A percentile compares a stretch with the other conserved stretches of the same genome.
These are phyloP conservation scores for Paramecium pentaurelia DNA, from an alignment of 73 alveolate species.

Conservation along the genomic window DNA sequence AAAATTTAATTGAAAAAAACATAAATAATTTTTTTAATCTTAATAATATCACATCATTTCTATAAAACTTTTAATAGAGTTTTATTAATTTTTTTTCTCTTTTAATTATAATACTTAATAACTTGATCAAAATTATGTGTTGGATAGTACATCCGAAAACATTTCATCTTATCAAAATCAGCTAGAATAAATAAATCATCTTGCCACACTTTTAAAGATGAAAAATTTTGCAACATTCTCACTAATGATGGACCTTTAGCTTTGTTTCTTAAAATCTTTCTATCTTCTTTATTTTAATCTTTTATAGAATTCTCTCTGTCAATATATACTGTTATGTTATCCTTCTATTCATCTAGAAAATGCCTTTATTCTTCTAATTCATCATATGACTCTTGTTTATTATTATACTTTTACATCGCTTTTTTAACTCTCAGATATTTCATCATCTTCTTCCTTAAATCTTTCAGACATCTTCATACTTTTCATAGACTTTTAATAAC, in stretches of 20 bases:
- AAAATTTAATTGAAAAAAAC: background rate
- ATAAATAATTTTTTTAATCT: background rate
- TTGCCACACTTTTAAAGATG: background rate
- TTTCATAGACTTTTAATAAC: background rate
- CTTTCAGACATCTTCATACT: background rate
- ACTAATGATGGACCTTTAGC: background rate
- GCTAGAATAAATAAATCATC: background rate
- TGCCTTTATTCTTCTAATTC: background rate
- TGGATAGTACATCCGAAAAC: background rate
- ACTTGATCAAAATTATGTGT: background rate
- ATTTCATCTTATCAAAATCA: background rate
- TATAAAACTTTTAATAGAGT: background rate
- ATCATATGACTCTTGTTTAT: constrained; percentile 29
- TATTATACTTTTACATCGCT: background rate
- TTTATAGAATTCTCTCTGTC: background rate
- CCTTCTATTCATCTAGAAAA: background rate
- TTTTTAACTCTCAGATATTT: background rate
- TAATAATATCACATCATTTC: background rate
- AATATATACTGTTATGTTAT: background rate
- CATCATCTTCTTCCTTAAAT: background rate
- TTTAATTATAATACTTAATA: background rate
- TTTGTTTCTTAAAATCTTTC: background rate
- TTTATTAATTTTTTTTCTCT: background rate
- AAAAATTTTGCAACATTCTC: background rate
- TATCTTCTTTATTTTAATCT: background rate